These are phyloP conservation scores for Nissolia schottii DNA, from an alignment of 306 rosid genomes.

Conservation along the genomic window DNA sequence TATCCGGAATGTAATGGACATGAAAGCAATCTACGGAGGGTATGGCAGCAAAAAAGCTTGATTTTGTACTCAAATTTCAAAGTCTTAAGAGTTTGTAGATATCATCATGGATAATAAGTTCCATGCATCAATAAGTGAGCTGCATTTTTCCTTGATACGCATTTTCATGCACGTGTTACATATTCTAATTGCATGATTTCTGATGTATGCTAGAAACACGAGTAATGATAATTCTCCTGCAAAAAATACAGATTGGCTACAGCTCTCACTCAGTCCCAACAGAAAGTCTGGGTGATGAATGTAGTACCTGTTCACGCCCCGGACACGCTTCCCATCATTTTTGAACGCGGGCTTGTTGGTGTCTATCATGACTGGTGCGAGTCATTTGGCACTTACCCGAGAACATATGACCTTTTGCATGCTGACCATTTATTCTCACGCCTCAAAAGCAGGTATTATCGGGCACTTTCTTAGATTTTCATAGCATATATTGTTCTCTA, in stretches of 20 bases:
- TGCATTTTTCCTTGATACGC: conserved; percentile 13
- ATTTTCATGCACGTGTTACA: background rate
- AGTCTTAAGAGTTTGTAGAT: conserved; percentile 15
- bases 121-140: conserved; percentile 18
- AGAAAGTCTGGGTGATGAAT: conserved; percentile 94
- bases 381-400: conserved; percentile 82
- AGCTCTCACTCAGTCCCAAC: conserved; percentile 69
- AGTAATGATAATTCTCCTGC: background rate
- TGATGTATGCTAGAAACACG: background rate
- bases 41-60: conserved; percentile 37
- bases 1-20: conserved; percentile 87
- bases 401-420: conserved; percentile 92
- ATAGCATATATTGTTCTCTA: background rate
- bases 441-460: conserved; percentile 73
- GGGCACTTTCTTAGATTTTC: background rate
- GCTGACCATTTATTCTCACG: conserved; percentile 95
- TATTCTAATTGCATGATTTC: background rate
- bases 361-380: conserved; percentile 97
- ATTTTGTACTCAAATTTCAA: conserved; percentile 11
- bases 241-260: conserved; percentile 70
- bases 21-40: conserved; percentile 97
- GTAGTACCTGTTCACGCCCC: conserved; percentile 83
- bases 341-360: conserved; percentile 86
- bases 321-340: conserved; percentile 82
- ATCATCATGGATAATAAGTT: conserved; percentile 18